Evolutionary conservation across 305 asterid genomes (phyloP).

Genomic region (Fraxinus floribunda): DNA sequence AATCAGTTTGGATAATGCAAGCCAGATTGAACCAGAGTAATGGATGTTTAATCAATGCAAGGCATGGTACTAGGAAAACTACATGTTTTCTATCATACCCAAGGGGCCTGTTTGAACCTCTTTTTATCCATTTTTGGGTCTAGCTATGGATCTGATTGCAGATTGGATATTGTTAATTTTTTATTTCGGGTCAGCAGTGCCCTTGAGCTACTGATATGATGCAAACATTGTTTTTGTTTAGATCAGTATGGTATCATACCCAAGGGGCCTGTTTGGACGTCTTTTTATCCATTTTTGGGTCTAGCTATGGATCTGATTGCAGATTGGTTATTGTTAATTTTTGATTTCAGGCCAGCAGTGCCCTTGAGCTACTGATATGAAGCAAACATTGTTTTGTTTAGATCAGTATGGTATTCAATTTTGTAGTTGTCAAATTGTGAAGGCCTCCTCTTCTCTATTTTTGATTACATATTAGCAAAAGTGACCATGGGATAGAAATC

Average conservation of each 20-base stretch:
- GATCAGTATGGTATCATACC: background rate
- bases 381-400: background rate
- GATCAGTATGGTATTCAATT: background rate
- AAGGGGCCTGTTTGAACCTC: background rate
- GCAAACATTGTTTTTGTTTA: conserved; percentile 1
- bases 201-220: background rate
- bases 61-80: background rate
- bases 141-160: background rate
- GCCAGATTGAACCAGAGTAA: background rate
- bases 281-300: background rate
- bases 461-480: background rate
- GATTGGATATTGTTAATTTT: background rate
- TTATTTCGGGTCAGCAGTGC: background rate
- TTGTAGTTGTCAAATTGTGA: conserved; percentile 8
- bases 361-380: background rate
- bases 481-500: background rate
- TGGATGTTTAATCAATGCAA: background rate
- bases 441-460: background rate
- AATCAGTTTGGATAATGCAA: background rate
- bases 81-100: background rate
- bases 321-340: background rate
- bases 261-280: background rate
- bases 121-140: background rate
- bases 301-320: background rate
- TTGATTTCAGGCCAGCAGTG: background rate